A percentile compares a stretch with the other conserved stretches of the same genome.
Conservation (phyloP, 1,139 yeast genomes). For the Saccharomyces hybrid region DNA sequence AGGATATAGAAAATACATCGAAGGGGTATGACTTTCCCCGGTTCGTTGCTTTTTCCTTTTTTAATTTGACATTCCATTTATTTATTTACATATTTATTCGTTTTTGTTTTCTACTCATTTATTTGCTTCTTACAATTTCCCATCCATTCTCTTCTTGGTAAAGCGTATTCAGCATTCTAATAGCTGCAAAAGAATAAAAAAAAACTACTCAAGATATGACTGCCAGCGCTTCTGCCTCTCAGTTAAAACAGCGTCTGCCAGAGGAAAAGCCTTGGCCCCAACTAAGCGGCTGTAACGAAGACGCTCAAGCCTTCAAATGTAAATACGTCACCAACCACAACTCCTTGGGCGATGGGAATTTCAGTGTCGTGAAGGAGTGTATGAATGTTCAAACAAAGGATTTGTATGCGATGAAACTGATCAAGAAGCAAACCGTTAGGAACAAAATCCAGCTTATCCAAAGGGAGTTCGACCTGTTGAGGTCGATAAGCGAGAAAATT, state of each 20-base stretch:
- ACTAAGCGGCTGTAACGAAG: conserved; percentile 2
- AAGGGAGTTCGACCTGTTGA: conserved; percentile 28
- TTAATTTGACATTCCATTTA: background rate
- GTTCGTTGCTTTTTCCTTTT: background rate
- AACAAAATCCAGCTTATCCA: conserved; percentile 29
- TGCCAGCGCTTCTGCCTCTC: background rate
- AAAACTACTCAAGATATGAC: background rate
- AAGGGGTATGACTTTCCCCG: background rate
- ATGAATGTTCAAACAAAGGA: conserved; percentile 27
- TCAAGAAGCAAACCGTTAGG: conserved; percentile 23
- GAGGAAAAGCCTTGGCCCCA: conserved; percentile 9
- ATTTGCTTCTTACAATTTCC: background rate
- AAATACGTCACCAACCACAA: conserved; percentile 24
- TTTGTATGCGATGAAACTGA: conserved; percentile 30
- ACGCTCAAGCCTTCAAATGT: conserved; percentile 16
- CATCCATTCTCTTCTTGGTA: no score
- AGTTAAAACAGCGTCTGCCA: background rate
- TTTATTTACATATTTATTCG: background rate
- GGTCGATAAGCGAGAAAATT: conserved; percentile 21
- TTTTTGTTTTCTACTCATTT: background rate
- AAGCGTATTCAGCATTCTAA: background rate
- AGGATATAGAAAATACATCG: background rate
- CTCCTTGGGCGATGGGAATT: conserved; percentile 31
- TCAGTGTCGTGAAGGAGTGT: conserved; percentile 32
- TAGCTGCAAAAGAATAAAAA: background rate